Evolutionary conservation across 1,284 basidiomycete genomes (phyloP).

Genomic region (Boletus mariae): DNA sequence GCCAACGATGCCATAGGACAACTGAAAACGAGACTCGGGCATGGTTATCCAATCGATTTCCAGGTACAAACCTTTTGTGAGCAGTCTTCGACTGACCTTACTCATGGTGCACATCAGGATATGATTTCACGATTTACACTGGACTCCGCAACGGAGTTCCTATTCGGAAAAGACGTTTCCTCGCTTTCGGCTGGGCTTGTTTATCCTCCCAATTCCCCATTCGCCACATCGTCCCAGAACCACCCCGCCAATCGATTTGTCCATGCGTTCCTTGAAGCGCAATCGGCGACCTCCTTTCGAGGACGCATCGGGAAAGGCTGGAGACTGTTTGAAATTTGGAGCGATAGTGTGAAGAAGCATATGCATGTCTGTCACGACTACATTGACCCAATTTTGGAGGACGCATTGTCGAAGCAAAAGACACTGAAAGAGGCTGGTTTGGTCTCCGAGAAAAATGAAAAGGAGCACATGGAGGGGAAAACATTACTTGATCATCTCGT

Average conservation of each 20-base stretch:
- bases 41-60: constrained; percentile 49
- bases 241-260: constrained; percentile 34
- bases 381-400: constrained; percentile 35
- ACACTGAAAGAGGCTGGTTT: constrained; percentile 10
- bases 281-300: constrained; percentile 21
- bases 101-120: constrained; percentile 24
- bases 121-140: constrained; percentile 39
- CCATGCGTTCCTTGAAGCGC: constrained; percentile 32
- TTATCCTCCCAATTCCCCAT: constrained; percentile 22
- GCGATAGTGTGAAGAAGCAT: constrained; percentile 29
- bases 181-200: constrained; percentile 31
- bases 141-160: constrained; percentile 40
- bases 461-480: constrained; percentile 20
- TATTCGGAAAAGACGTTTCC: constrained; percentile 34
- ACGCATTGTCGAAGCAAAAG: constrained; percentile 31
- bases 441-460: constrained; percentile 6
- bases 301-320: constrained; percentile 27
- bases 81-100: background rate
- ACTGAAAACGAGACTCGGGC: constrained; percentile 38
- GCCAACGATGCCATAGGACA: constrained; percentile 39
- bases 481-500: constrained; percentile 32
- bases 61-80: constrained; percentile 32
- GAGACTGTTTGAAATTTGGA: constrained; percentile 34
- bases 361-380: constrained; percentile 35
- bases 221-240: constrained; percentile 3